Evolutionary conservation across 805 yeast genomes (phyloP), one percentile per base, ranked within the genome.

Genomic region (Saccharomycopsis oosterbeekiorum): DNA sequence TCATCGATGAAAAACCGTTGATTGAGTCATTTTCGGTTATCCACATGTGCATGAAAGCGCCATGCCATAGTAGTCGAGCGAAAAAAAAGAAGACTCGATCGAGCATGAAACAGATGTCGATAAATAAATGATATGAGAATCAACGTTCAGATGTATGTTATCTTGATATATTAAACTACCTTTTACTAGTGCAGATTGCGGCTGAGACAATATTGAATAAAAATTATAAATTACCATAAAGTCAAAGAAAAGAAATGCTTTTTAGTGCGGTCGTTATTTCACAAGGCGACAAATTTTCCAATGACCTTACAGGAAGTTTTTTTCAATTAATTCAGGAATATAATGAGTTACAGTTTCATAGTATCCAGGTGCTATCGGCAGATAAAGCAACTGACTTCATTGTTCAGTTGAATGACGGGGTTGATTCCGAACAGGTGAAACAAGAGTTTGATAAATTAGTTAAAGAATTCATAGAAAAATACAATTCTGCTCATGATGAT

Each of bases 261-360:
- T 64, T 51, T 34, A 61, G 65, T 17, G 59, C 60, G 10, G 72
- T 76, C 2, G 73, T 72, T 17, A 73, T 75, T 37, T 63, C 75
- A 1, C 65, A 65, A 10, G 66, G 59, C 1, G 59, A 57, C 4
- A 57, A 55, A n/a, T 66, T 72, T 57, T 37, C 50, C 29, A 17
- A 14, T 19, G 55, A 42, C 26, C 39, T 59, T 24, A 51, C 57
- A 2, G 53, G 55, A 10, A 11, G 19, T 4, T 55, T 58, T 11
- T 59, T 55, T 17, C 47, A 63, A 24, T 47, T 55, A 36, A 51
- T 57, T 51, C 54, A 57, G 26, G 51, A 17, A 6, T 60, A 54
- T 43, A 50, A 24, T 12, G 61, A 59, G 4, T 53, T 61, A 15
- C 37, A 43, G 12, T 61, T 63, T 26, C 62, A 60, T 34, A 50